Base-by-base conservation (phyloP, 345 rosid species). In the Combretum micranthum region DNA sequence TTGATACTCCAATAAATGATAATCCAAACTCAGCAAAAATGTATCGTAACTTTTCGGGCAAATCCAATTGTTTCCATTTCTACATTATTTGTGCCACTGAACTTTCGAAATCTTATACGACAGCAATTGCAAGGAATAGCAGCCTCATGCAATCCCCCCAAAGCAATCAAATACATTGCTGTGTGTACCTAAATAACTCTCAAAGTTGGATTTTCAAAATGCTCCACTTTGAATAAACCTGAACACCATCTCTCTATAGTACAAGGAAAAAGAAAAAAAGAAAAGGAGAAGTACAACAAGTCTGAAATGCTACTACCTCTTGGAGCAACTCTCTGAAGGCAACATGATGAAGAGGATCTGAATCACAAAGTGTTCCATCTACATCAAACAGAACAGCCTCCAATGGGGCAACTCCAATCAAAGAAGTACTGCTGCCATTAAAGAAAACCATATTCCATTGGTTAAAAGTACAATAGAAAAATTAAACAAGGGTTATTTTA, bases 331-430 rank as follows among this genome's bases (percentile, higher is more conserved):
- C 69, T 2, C 69, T 70, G 56, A 87, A 93, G 62, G 90, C 81
- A 18, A 74, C 21, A 57, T 63, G 70, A 66, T 93, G 99, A 69
- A 89, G 67, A 23, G 99, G 97, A 77, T 90, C 96, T n/a, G 99
- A 79, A 68, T 90, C 99, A 63, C 97, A 90, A 1, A 93, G 82
- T 16, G 96, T 93, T 69, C 99, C 99, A 72, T 93, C 99, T 19
- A 93, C 86, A 50, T 93, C 99, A 56, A 93, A 93, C 47, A 90
- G 59, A 44, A 93, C 77, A 8, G 90, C 97, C 66, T 87, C 83
- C 50, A 85, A 55, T 2, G 99, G 95, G 57, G 85, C 95, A 53
- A 80, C 74, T 56, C 74, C 75, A 15, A 79, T 56, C 3, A 89
- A 78, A 60, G 82, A 71, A 60, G 46, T 67, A 50, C 67, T 74